phyloP scores from a whole-genome alignment of 2,329 filamentous ascomycete genomes.

The Eutypella sp. region DNA sequence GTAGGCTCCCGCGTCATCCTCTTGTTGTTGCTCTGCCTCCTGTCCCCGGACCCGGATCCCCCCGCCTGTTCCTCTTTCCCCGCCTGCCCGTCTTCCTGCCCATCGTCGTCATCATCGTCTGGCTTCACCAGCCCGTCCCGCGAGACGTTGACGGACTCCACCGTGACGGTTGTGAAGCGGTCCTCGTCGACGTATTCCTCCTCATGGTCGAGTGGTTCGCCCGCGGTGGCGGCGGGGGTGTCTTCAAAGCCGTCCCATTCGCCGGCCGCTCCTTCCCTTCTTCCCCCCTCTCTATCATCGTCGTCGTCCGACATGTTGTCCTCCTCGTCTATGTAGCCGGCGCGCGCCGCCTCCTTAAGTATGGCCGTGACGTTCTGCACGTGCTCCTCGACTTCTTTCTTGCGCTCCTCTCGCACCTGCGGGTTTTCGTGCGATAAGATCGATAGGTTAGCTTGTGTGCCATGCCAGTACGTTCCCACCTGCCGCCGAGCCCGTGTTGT shows the following conservation, averaged over 20 bases:
- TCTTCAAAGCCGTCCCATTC: constrained; percentile 65
- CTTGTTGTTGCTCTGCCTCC: no score
- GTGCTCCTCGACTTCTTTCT: constrained; percentile 75
- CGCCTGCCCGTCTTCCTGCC: constrained; percentile 26
- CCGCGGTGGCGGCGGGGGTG: constrained; percentile 26
- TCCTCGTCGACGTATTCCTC: constrained; percentile 97
- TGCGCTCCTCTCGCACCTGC: constrained; percentile 79
- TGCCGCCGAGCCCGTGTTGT: no score
- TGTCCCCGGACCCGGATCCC: no score
- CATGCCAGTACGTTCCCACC: no score
- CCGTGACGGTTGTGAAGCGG: constrained; percentile 88
- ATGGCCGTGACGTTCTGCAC: constrained; percentile 70
- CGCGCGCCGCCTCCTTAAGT: constrained; percentile 56
- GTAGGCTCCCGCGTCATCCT: constrained; percentile 30
- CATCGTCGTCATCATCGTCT: constrained; percentile 34
- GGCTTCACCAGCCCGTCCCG: constrained; percentile 65
- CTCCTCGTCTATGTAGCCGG: constrained; percentile 35
- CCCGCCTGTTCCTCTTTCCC: constrained; percentile 30
- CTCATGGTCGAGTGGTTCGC: constrained; percentile 68
- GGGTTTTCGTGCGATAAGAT: background rate
- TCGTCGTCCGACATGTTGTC: constrained; percentile 23
- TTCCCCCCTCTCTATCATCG: no score
- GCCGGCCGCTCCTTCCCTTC: no score
- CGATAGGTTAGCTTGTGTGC: no score
- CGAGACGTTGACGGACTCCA: constrained; percentile 80